A percentile compares a stretch with the other conserved stretches of the same genome.
phyloP scores from a whole-genome alignment of 2,329 filamentous ascomycete genomes.

The Exophiala phaeomuriformis region DNA sequence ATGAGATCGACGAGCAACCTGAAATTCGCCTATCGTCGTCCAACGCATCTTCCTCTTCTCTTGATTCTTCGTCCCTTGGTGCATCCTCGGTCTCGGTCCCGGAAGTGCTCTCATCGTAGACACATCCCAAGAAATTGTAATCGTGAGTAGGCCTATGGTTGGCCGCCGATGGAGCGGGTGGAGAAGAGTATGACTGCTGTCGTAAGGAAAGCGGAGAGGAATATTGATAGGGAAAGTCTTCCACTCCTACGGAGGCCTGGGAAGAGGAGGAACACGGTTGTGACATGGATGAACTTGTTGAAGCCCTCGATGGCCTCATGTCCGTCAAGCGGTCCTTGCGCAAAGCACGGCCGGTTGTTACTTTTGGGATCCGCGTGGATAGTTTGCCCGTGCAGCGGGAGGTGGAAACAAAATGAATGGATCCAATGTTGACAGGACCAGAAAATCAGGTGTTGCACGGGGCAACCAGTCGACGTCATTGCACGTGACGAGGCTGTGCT shows the following conservation, averaged over 20 bases:
- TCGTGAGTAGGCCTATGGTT: slow-evolving; percentile 10
- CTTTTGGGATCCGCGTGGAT: not conserved
- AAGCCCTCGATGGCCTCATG: not conserved
- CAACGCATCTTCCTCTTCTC: slow-evolving; percentile 7
- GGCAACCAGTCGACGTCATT: not conserved
- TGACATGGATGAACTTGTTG: not conserved
- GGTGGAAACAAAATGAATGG: not conserved
- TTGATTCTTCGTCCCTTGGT: not conserved
- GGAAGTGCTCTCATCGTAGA: slow-evolving; percentile 12
- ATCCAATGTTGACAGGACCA: not conserved
- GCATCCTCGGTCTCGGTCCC: slow-evolving; percentile 11
- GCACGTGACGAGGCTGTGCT: not conserved
- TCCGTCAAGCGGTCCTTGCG: slow-evolving; percentile 4
- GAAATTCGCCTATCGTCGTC: slow-evolving; percentile 13
- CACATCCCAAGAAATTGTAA: slow-evolving; percentile 20
- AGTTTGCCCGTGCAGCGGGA: not conserved
- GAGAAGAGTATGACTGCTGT: slow-evolving; percentile 12
- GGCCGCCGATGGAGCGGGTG: slow-evolving; percentile 6
- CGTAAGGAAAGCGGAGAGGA: slow-evolving; percentile 24
- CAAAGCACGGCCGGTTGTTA: not conserved
- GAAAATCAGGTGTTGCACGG: not conserved
- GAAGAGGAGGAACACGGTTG: not conserved
- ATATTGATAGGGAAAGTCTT: slow-evolving; percentile 16
- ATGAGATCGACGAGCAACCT: slow-evolving; percentile 25
- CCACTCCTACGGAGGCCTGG: not conserved